Percentiles rank a stretch among this genome's conserved stretches.
These are phyloP conservation scores for Pilaira anomala DNA, from an alignment of 192 early-diverging fungal genomes.

Conservation along the genomic window DNA sequence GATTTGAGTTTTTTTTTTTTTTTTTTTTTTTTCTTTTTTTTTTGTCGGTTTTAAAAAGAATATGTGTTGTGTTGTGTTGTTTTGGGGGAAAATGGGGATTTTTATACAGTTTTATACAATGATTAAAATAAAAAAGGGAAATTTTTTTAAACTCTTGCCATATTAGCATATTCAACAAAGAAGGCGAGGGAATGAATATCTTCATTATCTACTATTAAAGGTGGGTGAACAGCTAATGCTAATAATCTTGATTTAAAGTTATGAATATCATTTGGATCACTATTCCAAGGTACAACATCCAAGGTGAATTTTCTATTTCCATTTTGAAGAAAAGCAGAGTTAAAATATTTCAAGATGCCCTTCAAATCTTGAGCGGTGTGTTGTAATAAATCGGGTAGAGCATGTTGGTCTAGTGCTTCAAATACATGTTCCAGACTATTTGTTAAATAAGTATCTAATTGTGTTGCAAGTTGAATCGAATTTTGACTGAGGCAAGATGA, in stretches of 20 bases:
- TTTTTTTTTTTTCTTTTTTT: too few relatives aligned
- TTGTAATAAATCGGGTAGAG: constrained; percentile 15
- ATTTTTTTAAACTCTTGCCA: constrained; percentile 12
- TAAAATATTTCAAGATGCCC: constrained; percentile 24
- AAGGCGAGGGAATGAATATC: constrained; percentile 14
- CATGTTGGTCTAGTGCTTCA: constrained; percentile 12
- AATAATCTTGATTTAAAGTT: constrained; percentile 4
- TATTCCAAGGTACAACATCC: constrained; percentile 23
- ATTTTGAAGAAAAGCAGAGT: constrained; percentile 20
- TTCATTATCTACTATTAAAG: background rate
- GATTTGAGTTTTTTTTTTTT: too few relatives aligned
- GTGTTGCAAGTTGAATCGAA: constrained; percentile 1
- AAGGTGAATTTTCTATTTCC: constrained; percentile 2
- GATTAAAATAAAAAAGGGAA: too few relatives aligned
- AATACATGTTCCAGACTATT: constrained; percentile 14
- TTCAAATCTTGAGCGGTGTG: constrained; percentile 16
- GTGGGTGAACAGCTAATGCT: background rate
- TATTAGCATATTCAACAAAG: constrained; percentile 19
- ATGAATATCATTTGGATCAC: background rate
- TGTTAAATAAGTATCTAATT: constrained; percentile 23
- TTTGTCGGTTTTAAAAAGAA: too few relatives aligned
- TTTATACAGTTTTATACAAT: too few relatives aligned
- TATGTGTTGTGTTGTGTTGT: too few relatives aligned
- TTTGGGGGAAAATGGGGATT: too few relatives aligned
- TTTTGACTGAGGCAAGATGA: constrained; percentile 17